Conservation (phyloP, 208 protist species). For the Borovskyia barvae region DNA sequence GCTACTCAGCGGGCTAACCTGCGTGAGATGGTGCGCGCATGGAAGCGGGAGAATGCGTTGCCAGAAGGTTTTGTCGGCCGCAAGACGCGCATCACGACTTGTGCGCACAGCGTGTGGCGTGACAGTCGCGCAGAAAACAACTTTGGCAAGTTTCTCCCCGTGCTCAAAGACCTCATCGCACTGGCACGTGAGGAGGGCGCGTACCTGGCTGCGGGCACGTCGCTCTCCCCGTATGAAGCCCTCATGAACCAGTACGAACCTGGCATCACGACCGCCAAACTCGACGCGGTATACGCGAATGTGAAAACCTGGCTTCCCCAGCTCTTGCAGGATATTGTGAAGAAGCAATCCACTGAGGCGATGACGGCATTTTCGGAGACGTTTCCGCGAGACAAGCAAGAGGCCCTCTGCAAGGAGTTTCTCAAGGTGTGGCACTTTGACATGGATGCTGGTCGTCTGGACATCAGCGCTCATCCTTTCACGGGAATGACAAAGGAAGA, state of each 20-base stretch:
- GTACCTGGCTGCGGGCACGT: conserved; percentile 44
- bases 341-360: conserved; percentile 36
- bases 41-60: conserved; percentile 37
- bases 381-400: conserved; percentile 56
- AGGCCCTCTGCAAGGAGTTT: conserved; percentile 46
- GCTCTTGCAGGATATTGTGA: conserved; percentile 65
- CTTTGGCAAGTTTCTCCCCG: conserved; percentile 61
- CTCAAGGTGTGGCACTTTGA: conserved; percentile 77
- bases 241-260: conserved; percentile 83
- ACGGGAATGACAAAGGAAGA: conserved; percentile 79
- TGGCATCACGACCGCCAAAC: conserved; percentile 48
- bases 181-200: conserved; percentile 60
- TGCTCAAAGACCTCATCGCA: conserved; percentile 75
- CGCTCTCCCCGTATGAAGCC: conserved; percentile 68
- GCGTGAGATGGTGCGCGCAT: conserved; percentile 56
- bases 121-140: conserved; percentile 68
- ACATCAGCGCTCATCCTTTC: conserved; percentile 89
- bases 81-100: conserved; percentile 51
- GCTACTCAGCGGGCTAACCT: conserved; percentile 61
- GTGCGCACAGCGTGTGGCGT: conserved; percentile 57
- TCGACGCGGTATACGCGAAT: conserved; percentile 72
- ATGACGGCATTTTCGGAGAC: conserved; percentile 31
- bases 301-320: conserved; percentile 79
- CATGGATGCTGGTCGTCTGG: conserved; percentile 78
- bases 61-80: conserved; percentile 56